These are phyloP conservation scores for Myrmaecium sp. DNA, from an alignment of 2,329 filamentous ascomycete species.

Conservation along the genomic window DNA sequence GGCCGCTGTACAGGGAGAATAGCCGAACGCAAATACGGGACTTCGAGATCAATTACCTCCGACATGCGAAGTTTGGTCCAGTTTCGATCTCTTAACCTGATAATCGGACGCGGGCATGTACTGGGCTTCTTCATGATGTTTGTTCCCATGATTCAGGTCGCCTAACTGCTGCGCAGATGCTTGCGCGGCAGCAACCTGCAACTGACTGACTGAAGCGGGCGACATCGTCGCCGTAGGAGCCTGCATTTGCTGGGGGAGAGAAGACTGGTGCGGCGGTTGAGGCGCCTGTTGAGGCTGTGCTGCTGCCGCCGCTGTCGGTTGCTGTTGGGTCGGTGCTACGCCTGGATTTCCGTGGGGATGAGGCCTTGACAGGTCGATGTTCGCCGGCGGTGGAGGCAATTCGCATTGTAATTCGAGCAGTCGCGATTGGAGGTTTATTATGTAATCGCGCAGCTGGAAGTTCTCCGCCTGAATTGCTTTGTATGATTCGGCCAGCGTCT, in stretches of 20 bases:
- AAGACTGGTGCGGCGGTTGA: conserved; percentile 3
- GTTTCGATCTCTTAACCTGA: too few relatives aligned
- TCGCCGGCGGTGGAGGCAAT: conserved; percentile 65
- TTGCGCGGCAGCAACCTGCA: conserved; percentile 19
- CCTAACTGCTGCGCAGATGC: conserved; percentile 4
- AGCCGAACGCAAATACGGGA: too few relatives aligned
- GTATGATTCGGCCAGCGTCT: conserved; percentile 56
- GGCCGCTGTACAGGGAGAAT: too few relatives aligned
- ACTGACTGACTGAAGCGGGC: conserved; percentile 14
- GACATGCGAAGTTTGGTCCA: too few relatives aligned
- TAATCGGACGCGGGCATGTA: conserved; percentile 4
- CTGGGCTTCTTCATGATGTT: conserved; percentile 5
- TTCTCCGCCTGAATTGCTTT: conserved; percentile 79
- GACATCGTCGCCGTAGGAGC: conserved; percentile 17
- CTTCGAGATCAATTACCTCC: too few relatives aligned
- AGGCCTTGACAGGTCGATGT: conserved; percentile 51
- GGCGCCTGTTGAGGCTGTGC: conserved; percentile 12
- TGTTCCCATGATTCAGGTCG: conserved; percentile 5
- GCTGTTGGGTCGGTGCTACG: conserved; percentile 16
- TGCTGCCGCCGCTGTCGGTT: conserved; percentile 2
- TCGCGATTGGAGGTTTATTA: conserved; percentile 74
- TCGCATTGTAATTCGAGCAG: conserved; percentile 73
- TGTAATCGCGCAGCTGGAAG: conserved; percentile 79
- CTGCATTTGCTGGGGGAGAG: conserved; percentile 1
- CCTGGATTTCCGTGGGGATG: too few relatives aligned